Conservation (phyloP, 2,329 filamentous ascomycete species). For the Seiridium cupressi region DNA sequence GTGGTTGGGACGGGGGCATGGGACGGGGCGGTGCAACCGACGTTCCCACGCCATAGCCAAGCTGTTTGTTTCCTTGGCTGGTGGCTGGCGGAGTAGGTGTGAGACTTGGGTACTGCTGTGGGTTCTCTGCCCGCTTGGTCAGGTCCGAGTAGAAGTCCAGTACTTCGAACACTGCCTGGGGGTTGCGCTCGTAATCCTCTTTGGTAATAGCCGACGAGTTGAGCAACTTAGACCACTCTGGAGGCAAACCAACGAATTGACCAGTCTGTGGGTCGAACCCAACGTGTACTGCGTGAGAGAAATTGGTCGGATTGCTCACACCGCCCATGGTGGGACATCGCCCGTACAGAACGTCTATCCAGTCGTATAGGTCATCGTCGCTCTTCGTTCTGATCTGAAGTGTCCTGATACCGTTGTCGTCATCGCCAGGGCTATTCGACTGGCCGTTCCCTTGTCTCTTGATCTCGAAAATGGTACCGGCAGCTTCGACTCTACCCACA, state of each 20-base stretch:
- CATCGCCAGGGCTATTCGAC: constrained; percentile 70
- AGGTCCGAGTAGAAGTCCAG: constrained; percentile 85
- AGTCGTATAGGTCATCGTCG: constrained; percentile 96
- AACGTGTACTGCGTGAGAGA: constrained; percentile 94
- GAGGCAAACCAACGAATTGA: constrained; percentile 89
- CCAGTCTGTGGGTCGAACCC: constrained; percentile 95
- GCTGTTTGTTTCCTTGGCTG: constrained; percentile 59
- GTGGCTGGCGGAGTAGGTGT: constrained; percentile 64
- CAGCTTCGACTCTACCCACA: constrained; percentile 86
- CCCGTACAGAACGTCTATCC: constrained; percentile 98
- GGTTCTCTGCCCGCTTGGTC: constrained; percentile 71
- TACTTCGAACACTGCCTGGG: constrained; percentile 79
- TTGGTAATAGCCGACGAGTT: constrained; percentile 97
- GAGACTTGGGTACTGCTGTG: constrained; percentile 64
- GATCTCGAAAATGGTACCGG: constrained; percentile 92
- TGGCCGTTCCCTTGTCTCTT: constrained; percentile 69
- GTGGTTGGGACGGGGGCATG: constrained; percentile 52
- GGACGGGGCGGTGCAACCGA: constrained; percentile 70
- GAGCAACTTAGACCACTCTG: constrained; percentile 95
- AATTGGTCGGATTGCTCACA: constrained; percentile 97
- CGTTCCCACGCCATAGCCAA: constrained; percentile 55
- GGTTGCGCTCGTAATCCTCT: constrained; percentile 97
- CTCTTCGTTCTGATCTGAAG: constrained; percentile 92
- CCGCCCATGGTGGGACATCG: constrained; percentile 96
- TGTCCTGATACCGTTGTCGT: constrained; percentile 78